Evolutionary conservation across 345 rosid genomes (phyloP), one percentile per base, ranked within the genome.

Genomic region (Citrus maxima): DNA sequence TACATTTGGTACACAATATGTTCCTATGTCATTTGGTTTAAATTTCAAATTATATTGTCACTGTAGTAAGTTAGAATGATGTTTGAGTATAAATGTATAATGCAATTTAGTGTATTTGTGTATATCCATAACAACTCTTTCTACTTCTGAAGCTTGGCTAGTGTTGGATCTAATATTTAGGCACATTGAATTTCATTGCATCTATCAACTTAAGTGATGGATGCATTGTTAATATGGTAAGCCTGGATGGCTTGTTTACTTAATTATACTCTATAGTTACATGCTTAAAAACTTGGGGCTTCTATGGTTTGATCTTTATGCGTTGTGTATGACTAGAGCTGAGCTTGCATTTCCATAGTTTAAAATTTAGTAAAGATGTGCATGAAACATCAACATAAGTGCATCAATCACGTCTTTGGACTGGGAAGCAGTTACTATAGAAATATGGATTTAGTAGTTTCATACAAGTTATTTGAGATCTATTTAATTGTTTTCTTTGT

Each of bases 1-100:
- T 80, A 56, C 91, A 62, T 96, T 96, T 83, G 99, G 99, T 96
- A 86, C 82, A 90, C 38, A 27, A 61, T 35, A 59, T 74, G 74
- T 54, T 65, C 70, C 18, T 40, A 9, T 61, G 13, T 62, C 46
- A 21, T 1, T 58, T 19, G 58, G 37, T 14, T 14, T 8, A 16
- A 37, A 25, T 16, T 60, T 73, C 67, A 56, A 34, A 58, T 72
- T n/a, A 58, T 72, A 56, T 0, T 46, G 3, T 34, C 65, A 58
- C 38, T 72, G 12, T 37, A 27, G 67, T 37, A 38, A 37, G 13
- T 18, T 24, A 28, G 12, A 35, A 2, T 10, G 38, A 42, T 40
- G n/a, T 62, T 64, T 30, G 70, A n/a, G 4, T 72, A 13, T 35
- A 35, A 35, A 35, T 35, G 37, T 35, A 35, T 40, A 54, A 19